Evolutionary conservation across 164 flowering plant species (phyloP), one percentile per base, ranked within the genome.

Genomic region (Chimonanthus praecox): DNA sequence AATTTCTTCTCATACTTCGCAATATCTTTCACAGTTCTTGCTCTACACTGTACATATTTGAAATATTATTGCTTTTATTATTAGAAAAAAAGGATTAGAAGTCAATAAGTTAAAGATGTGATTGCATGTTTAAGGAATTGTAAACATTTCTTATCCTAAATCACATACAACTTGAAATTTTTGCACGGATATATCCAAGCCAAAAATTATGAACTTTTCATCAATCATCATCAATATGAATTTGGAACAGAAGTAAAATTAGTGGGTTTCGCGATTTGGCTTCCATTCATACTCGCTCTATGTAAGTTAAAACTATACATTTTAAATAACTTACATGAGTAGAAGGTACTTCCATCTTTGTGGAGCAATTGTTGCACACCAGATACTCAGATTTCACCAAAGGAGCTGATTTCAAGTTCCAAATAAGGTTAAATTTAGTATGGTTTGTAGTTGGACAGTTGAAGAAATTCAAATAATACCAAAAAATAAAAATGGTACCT

Each of bases 1-100:
- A 91, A 90, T 80, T 84, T 87, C 81, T 87, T 90, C 83, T 91
- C 94, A 80, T 81, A 89, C 82, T 89, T 90, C 46, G 78, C 80
- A 7, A 79, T 78, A 21, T 86, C 83, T 79, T 84, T 84, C 58
- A 60, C 70, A 72, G 68, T 84, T 83, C 83, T 72, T 15, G 74
- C 76, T 79, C 85, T 90, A 75, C 75, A 81, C 98, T 92, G 84
- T 44, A 44, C 49, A 54, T n/a, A n/a, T 54, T 11, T 54, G 60
- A 54, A 5, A 46, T 5, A 20, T 58, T 47, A 68, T 8, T 4
- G 7, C 15, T 3, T 69, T 9, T 49, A 69, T 20, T 20, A 20
- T n/a, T 7, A 6, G 5, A n/a, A n/a, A 20, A 64, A 71, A 63
- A 51, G 8, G 18, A 15, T 2, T 18, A 43, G 13, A 1, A 43